A percentile compares a stretch with the other conserved stretches of the same genome.
Conservation (phyloP, 495 filamentous ascomycete species). For the Talaromyces borbonicus region DNA sequence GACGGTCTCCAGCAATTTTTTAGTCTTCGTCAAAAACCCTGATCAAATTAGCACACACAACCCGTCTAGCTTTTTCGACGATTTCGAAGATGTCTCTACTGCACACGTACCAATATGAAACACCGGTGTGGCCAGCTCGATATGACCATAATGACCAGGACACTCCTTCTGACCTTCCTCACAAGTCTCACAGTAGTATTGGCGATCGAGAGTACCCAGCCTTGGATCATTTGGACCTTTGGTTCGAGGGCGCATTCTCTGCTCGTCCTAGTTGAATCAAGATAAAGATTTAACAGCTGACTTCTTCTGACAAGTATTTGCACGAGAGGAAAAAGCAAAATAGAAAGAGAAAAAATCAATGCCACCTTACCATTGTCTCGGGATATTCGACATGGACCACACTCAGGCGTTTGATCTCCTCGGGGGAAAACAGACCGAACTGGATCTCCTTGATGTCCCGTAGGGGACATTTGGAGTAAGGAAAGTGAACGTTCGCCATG, state of each 20-base stretch:
- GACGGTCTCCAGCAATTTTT: constrained; percentile 95
- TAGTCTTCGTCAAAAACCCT: constrained; percentile 94
- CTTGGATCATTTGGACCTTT: constrained; percentile 88
- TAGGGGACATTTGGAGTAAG: constrained; percentile 88
- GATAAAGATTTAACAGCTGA: constrained; percentile 3
- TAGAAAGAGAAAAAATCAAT: constrained; percentile 12
- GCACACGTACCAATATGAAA: constrained; percentile 68
- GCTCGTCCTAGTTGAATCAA: constrained; percentile 56
- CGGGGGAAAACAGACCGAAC: constrained; percentile 91
- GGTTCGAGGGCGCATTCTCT: constrained; percentile 73
- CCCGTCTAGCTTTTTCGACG: too few relatives aligned
- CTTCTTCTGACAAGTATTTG: constrained; percentile 4
- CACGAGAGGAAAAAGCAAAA: too few relatives aligned
- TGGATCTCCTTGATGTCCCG: constrained; percentile 96
- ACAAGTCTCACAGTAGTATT: constrained; percentile 90
- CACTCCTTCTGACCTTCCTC: constrained; percentile 90
- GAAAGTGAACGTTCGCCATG: constrained; percentile 91
- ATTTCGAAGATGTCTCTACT: constrained; percentile 9
- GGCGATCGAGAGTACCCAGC: constrained; percentile 88
- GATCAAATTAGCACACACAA: constrained; percentile 26
- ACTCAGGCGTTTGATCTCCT: constrained; percentile 97
- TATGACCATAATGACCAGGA: constrained; percentile 95
- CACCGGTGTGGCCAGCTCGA: constrained; percentile 88
- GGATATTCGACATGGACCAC: constrained; percentile 87
- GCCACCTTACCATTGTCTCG: constrained; percentile 73